These are phyloP conservation scores for Rhododendron ferrugineum DNA, from an alignment of 148 eudicot genomes.

Conservation along the genomic window DNA sequence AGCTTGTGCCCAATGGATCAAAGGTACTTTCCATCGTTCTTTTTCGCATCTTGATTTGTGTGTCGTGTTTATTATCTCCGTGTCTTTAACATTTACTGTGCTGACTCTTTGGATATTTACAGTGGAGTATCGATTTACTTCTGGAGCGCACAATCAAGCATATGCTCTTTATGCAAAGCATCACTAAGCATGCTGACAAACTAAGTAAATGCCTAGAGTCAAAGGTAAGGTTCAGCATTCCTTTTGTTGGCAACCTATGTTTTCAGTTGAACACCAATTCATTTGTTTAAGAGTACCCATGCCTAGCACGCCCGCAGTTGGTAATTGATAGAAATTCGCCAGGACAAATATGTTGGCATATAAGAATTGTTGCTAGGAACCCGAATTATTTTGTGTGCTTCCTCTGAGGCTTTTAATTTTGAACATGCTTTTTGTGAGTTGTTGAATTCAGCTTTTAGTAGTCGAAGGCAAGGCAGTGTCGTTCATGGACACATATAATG, in stretches of 20 bases:
- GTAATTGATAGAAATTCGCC: neutral
- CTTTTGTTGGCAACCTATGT: neutral
- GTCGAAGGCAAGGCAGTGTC: neutral
- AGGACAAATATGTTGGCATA: neutral
- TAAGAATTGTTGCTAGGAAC: neutral
- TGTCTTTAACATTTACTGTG: neutral
- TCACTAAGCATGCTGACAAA: slow-evolving; percentile 75
- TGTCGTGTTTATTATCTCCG: neutral
- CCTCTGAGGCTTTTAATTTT: neutral
- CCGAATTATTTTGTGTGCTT: neutral
- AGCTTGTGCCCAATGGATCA: no score
- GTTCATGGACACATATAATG: neutral
- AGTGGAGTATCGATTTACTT: slow-evolving; percentile 95
- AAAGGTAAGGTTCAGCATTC: slow-evolving; percentile 39
- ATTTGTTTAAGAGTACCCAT: neutral
- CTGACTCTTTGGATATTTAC: slow-evolving; percentile 28
- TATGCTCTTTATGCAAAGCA: slow-evolving; percentile 78
- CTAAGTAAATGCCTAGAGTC: slow-evolving; percentile 48
- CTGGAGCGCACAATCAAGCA: slow-evolving; percentile 92
- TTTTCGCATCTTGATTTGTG: no score
- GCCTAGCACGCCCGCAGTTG: neutral
- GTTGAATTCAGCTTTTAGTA: neutral
- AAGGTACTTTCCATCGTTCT: no score
- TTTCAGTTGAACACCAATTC: neutral
- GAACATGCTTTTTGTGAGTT: neutral